A percentile compares a stretch with the other conserved stretches of the same genome.
These are phyloP conservation scores for Dactylorhiza incarnata DNA, from an alignment of 106 monocot genomes.

Conservation along the genomic window DNA sequence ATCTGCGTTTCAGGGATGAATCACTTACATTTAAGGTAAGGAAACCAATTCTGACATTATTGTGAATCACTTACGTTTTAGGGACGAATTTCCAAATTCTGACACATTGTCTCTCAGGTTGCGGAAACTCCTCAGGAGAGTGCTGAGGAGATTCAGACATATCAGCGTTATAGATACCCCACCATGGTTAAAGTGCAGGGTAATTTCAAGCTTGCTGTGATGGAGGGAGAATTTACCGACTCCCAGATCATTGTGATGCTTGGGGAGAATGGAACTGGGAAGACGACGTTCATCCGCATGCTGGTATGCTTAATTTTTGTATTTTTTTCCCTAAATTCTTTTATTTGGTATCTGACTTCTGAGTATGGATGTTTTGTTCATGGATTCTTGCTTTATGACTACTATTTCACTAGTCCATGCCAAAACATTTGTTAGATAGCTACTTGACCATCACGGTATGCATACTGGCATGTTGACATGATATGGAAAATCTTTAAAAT, in stretches of 20 bases:
- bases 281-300: constrained; percentile 99
- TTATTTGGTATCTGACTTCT: not conserved
- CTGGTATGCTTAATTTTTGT: constrained; percentile 44
- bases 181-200: constrained; percentile 90
- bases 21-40: constrained; percentile 83
- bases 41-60: too few species aligned
- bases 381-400: too few species aligned
- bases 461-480: too few species aligned
- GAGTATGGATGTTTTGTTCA: too few species aligned
- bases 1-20: constrained; percentile 89
- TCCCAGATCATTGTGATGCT: constrained; percentile 99
- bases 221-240: constrained; percentile 95
- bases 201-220: constrained; percentile 78
- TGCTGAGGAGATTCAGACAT: constrained; percentile 90
- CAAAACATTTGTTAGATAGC: too few species aligned
- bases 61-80: not conserved
- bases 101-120: constrained; percentile 47
- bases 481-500: not conserved
- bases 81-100: not conserved
- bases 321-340: not conserved
- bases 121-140: constrained; percentile 95
- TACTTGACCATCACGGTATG: too few species aligned
- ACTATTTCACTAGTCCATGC: too few species aligned
- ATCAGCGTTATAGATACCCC: constrained; percentile 91
- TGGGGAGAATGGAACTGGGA: constrained; percentile 98